Evolutionary conservation across 345 rosid genomes (phyloP).

Genomic region (Populus nigra): DNA sequence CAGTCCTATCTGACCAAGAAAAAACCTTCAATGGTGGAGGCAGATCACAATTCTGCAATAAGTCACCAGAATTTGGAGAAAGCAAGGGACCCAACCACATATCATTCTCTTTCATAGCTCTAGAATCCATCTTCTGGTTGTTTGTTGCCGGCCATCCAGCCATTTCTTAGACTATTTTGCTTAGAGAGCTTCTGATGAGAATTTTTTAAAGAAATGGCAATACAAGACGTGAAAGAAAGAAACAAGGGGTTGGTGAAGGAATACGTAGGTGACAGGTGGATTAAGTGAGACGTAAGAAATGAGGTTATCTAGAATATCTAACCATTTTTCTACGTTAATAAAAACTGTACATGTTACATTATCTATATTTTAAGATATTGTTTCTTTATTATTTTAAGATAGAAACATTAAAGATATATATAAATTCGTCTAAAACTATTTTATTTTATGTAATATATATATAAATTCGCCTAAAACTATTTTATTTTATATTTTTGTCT

Average conservation of each 20-base stretch:
- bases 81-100: constrained; percentile 24
- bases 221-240: constrained; percentile 10
- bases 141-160: constrained; percentile 17
- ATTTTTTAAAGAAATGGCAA: not conserved
- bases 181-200: not conserved
- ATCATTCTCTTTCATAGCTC: constrained; percentile 19
- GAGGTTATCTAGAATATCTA: not conserved
- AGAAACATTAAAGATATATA: too few species aligned
- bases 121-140: constrained; percentile 13
- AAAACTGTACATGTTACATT: not conserved
- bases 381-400: too few species aligned
- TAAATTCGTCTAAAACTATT: too few species aligned
- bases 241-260: constrained; percentile 14
- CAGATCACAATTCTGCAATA: constrained; percentile 49
- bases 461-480: too few species aligned
- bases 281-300: not conserved
- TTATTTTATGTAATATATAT: too few species aligned
- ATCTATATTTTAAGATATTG: too few species aligned
- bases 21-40: constrained; percentile 56
- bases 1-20: constrained; percentile 28
- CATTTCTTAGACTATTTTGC: constrained; percentile 2
- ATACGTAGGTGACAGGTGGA: too few species aligned
- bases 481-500: too few species aligned
- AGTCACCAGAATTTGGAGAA: constrained; percentile 19
- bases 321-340: not conserved